Evolutionary conservation across 2,329 filamentous ascomycete species (phyloP), one percentile per base, ranked within the genome.

Genomic region (Curvularia verruculosa): DNA sequence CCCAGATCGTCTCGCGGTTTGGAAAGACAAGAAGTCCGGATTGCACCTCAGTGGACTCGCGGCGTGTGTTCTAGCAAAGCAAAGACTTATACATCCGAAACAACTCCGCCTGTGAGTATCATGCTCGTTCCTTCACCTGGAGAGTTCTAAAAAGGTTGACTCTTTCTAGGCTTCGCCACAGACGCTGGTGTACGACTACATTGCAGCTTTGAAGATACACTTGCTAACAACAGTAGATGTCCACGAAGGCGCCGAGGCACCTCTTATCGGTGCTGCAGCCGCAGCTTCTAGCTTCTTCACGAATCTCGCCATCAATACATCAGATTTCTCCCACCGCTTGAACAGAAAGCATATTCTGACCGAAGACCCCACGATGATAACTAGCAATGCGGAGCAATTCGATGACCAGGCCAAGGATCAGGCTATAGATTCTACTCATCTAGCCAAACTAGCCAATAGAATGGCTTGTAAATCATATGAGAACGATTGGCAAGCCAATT

Each of bases 21-120:
- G 66, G 66, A 46, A 49, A 12, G 62, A 68, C 39, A 67, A 61
- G 18, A 49, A 60, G 18, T 61, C 66, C 7, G 66, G 64, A 0
- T 49, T 56, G 18, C 63, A 64, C 53, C 54, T 67, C 8, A 67
- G 64, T 39, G 61, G 64, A 1, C 57, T 66, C 2, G 64, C 66
- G 23, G 58, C 52, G 15, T 52, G 47, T 19, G 46, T 41, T 3
- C 60, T 67, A 15, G 45, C 44, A 15, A 47, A 64, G 21, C 28
- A 54, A 9, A 29, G 49, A 3, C 5, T 54, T 3, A n/a, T 64
- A 5, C 44, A 62, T 34, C 43, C 65, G 12, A 58, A 55, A 23
- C 41, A 59, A 26, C 23, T 67, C 15, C 54, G 63, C 21, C 31
- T 67, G 56, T 63, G 52, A 59, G 61, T 52, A 9, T n/a, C 13